Base-by-base conservation (phyloP, 2,329 filamentous ascomycete species). In the Colletotrichum plurivorum region DNA sequence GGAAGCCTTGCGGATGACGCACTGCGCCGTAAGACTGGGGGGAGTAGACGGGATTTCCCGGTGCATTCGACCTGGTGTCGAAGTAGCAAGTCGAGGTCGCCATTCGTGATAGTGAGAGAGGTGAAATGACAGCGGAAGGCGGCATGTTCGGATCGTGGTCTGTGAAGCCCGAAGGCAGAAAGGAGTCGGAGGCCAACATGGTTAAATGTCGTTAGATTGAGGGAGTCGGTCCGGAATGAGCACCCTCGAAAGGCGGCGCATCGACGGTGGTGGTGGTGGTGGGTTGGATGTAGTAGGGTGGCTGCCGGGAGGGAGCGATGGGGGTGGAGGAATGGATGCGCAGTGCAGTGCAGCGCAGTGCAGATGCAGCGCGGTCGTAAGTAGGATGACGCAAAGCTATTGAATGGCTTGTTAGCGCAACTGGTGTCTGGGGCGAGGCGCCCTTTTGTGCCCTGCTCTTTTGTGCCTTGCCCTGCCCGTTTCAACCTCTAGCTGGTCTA, bases 111-210 rank as follows among this genome's bases (percentile, higher is more conserved):
- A 76, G 77, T 15, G 80, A 76, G 68, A 83, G 73, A 43, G 83
- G 81, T 39, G 82, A 83, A 6, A 83, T 79, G 68, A 82, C 73
- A 18, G 80, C 80, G 65, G 75, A 78, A 36, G 77, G 72, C 56
- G 75, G 63, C 64, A 77, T 71, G 27, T 76, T 72, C 27, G 72
- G 74, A 48, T 78, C 77, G 72, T 74, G 76, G 55, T 83, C 81
- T 69, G 77, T 73, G 59, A 76, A 78, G 71, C 80, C 79, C 54
- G 78, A 78, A 12, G 83, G 81, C 73, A 83, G 75, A 74, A 84
- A 84, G 31, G 82, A 81, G 71, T 85, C 81, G 67, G 80, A 76
- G 41, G 79, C 78, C 41, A 83, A 67, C 71, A 79, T 83, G 70
- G 79, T 78, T 82, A 84, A 84, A 71, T 75, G 41, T 55, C 16